These are phyloP conservation scores for Malus asiatica DNA, from an alignment of 306 rosid genomes.

Conservation along the genomic window DNA sequence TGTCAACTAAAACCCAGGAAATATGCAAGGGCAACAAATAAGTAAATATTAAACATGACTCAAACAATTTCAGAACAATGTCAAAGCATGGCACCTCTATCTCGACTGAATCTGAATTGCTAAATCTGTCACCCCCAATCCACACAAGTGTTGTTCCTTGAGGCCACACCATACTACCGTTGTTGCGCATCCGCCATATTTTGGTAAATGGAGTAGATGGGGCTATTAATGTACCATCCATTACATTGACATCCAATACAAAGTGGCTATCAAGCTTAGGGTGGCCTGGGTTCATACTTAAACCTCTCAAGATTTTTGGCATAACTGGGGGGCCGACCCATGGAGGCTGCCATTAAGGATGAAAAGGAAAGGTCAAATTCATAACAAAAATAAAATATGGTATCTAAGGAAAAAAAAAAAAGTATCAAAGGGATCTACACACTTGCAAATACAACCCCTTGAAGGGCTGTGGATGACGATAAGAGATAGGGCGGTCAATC, in stretches of 20 bases:
- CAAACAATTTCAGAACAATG: not conserved
- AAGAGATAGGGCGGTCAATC: conserved; percentile 55
- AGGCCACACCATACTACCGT: conserved; percentile 64
- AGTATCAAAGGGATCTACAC: conserved; percentile 7
- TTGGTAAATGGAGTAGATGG: conserved; percentile 79
- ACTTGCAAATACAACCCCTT: conserved; percentile 23
- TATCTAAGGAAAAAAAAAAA: not conserved
- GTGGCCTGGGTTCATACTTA: conserved; percentile 21
- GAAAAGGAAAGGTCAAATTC: not conserved
- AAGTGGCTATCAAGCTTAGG: conserved; percentile 66
- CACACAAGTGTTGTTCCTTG: conserved; percentile 67
- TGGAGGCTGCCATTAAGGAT: conserved; percentile 24
- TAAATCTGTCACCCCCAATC: conserved; percentile 63
- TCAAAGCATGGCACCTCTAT: conserved; percentile 49
- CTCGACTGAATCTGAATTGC: conserved; percentile 29
- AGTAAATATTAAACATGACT: not conserved
- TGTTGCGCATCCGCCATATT: conserved; percentile 89
- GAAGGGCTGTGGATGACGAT: conserved; percentile 23
- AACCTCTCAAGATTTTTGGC: conserved; percentile 22
- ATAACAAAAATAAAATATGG: not conserved
- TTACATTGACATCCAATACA: conserved; percentile 66
- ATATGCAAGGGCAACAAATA: not conserved
- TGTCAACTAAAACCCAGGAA: not conserved
- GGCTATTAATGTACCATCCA: conserved; percentile 75
- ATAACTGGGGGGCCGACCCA: conserved; percentile 12